A percentile compares a stretch with the other conserved stretches of the same genome.
Conservation (phyloP, 2,329 filamentous ascomycete genomes). For the Calonectria leucothoes region DNA sequence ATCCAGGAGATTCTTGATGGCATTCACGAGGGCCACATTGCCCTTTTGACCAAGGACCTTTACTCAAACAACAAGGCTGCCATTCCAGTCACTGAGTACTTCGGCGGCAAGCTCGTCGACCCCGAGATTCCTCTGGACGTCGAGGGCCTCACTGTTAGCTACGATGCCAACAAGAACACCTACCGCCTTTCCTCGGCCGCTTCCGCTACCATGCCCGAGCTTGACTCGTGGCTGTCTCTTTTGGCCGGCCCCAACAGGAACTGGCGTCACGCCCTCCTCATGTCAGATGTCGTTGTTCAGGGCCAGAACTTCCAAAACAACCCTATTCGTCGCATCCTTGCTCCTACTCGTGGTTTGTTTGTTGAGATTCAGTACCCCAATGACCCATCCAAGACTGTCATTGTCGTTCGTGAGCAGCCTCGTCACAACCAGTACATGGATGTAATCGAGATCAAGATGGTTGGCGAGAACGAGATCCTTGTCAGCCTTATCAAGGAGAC, state of each 20-base stretch:
- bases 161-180: slow-evolving; percentile 81
- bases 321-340: slow-evolving; percentile 91
- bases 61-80: slow-evolving; percentile 79
- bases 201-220: slow-evolving; percentile 78
- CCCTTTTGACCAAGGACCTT: slow-evolving; percentile 80
- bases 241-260: slow-evolving; percentile 88
- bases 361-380: slow-evolving; percentile 89
- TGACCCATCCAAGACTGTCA: slow-evolving; percentile 84
- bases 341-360: slow-evolving; percentile 85
- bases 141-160: slow-evolving; percentile 86
- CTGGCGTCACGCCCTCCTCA: slow-evolving; percentile 95
- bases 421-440: slow-evolving; percentile 88
- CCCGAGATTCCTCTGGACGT: slow-evolving; percentile 79
- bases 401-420: slow-evolving; percentile 88
- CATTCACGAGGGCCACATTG: slow-evolving; percentile 90
- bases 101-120: slow-evolving; percentile 87
- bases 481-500: slow-evolving; percentile 95
- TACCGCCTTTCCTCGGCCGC: slow-evolving; percentile 86
- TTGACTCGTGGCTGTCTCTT: slow-evolving; percentile 88
- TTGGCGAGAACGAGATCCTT: slow-evolving; percentile 80
- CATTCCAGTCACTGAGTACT: slow-evolving; percentile 92
- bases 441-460: slow-evolving; percentile 86
- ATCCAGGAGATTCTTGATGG: slow-evolving; percentile 94
- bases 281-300: slow-evolving; percentile 92
- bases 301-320: slow-evolving; percentile 98